Evolutionary conservation across 2,329 filamentous ascomycete species (phyloP).

Genomic region (Aspergillus sp.): DNA sequence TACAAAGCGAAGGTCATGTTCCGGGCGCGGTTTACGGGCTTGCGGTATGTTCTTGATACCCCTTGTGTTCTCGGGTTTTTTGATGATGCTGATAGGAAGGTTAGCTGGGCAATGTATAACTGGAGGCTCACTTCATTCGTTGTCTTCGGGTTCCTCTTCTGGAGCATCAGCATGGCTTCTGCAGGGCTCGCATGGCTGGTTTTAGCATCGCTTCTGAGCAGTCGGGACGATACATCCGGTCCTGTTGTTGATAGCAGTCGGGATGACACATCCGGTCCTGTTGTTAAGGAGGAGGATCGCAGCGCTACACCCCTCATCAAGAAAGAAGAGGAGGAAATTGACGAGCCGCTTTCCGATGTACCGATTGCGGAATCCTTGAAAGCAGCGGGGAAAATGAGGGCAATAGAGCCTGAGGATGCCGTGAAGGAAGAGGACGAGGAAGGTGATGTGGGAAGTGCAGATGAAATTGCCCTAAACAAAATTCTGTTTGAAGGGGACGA

Average conservation of each 20-base stretch:
- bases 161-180: slow-evolving; percentile 71
- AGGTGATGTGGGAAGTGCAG: slow-evolving; percentile 22
- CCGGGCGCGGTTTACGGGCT: slow-evolving; percentile 71
- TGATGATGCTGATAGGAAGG: slow-evolving; percentile 21
- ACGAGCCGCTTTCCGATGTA: slow-evolving; percentile 7
- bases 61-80: not conserved
- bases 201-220: slow-evolving; percentile 48
- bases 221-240: slow-evolving; percentile 19
- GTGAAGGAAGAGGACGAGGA: slow-evolving; percentile 18
- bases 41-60: slow-evolving; percentile 52
- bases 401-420: slow-evolving; percentile 19
- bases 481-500: slow-evolving; percentile 12
- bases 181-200: slow-evolving; percentile 66
- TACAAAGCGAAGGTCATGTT: slow-evolving; percentile 71
- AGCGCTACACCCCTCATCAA: slow-evolving; percentile 20
- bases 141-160: slow-evolving; percentile 71
- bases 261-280: slow-evolving; percentile 9
- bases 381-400: slow-evolving; percentile 28
- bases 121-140: slow-evolving; percentile 71
- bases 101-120: slow-evolving; percentile 81
- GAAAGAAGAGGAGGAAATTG: slow-evolving; percentile 20
- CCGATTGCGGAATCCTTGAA: slow-evolving; percentile 10
- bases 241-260: slow-evolving; percentile 18
- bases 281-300: slow-evolving; percentile 21
- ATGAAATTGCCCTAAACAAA: too few relatives aligned